Conservation (phyloP, 2,329 filamentous ascomycete species). For the Arthrobotrys entomopaga region DNA sequence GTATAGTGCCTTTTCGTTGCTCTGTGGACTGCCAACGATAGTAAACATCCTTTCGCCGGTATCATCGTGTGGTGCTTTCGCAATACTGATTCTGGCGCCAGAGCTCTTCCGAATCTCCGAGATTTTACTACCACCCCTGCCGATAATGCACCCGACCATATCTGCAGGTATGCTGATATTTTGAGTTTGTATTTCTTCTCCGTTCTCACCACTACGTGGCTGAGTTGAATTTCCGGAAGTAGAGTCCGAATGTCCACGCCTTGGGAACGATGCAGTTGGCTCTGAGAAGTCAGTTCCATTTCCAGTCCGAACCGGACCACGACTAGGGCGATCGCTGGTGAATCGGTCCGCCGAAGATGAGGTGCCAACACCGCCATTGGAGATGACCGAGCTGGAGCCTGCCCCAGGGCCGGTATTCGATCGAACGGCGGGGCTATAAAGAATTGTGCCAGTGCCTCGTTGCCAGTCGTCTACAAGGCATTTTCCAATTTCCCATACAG, state of each 20-base stretch:
- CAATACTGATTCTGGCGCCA: slow-evolving; percentile 79
- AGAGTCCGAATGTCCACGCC: slow-evolving; percentile 74
- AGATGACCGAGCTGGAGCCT: slow-evolving; percentile 60
- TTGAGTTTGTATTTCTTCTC: slow-evolving; percentile 96
- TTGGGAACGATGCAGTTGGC: slow-evolving; percentile 51
- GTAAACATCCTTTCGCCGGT: slow-evolving; percentile 99
- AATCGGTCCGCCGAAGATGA: slow-evolving; percentile 63
- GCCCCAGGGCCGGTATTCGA: slow-evolving; percentile 75
- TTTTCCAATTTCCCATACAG: slow-evolving; percentile 98
- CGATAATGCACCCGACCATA: slow-evolving; percentile 99
- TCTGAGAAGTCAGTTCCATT: slow-evolving; percentile 98
- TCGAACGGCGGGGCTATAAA: slow-evolving; percentile 95
- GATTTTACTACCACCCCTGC: slow-evolving; percentile 93
- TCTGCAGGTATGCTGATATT: slow-evolving; percentile 99
- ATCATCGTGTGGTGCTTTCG: slow-evolving; percentile 87
- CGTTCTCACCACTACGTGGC: slow-evolving; percentile 76
- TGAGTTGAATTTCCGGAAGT: slow-evolving; percentile 75
- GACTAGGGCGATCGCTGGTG: slow-evolving; percentile 67
- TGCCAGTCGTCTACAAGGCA: slow-evolving; percentile 98
- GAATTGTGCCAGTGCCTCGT: slow-evolving; percentile 92
- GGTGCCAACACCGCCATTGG: slow-evolving; percentile 65
- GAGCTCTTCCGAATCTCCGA: slow-evolving; percentile 98
- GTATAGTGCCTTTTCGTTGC: slow-evolving; percentile 95
- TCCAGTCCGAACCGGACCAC: slow-evolving; percentile 84
- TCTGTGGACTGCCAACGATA: slow-evolving; percentile 92